Percentiles rank a stretch among this genome's conserved stretches.
These are phyloP conservation scores for Boletus edulis DNA, from an alignment of 768 basidiomycete genomes.

Conservation along the genomic window DNA sequence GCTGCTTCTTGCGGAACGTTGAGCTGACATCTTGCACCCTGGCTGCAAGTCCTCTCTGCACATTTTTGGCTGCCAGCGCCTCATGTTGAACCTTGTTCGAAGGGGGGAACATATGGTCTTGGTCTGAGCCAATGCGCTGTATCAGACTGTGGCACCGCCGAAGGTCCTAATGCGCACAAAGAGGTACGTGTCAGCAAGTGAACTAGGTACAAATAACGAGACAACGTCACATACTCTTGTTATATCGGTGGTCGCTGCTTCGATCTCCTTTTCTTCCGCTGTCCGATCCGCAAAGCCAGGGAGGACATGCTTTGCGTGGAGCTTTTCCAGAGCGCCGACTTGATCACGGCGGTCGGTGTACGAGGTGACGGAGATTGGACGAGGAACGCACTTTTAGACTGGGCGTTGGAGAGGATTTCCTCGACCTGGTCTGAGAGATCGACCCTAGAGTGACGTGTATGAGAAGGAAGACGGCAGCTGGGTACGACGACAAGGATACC, in stretches of 20 bases:
- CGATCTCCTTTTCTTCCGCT: constrained; percentile 93
- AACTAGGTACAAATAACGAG: constrained; percentile 2
- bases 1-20: constrained; percentile 94
- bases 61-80: constrained; percentile 79
- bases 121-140: constrained; percentile 64
- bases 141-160: constrained; percentile 47
- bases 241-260: constrained; percentile 79
- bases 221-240: constrained; percentile 60
- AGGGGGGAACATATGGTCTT: constrained; percentile 66
- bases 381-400: constrained; percentile 68
- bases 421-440: constrained; percentile 91
- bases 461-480: background rate
- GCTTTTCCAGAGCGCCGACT: constrained; percentile 90
- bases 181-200: constrained; percentile 8
- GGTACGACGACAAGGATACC: constrained; percentile 44
- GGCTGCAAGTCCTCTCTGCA: constrained; percentile 93
- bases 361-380: constrained; percentile 10
- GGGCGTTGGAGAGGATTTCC: constrained; percentile 63
- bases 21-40: constrained; percentile 93
- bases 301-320: constrained; percentile 93
- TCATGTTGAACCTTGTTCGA: constrained; percentile 46
- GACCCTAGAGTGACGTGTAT: constrained; percentile 55
- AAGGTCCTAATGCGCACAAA: constrained; percentile 30
- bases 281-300: constrained; percentile 96
- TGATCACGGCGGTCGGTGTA: constrained; percentile 19